phyloP scores from a whole-genome alignment of 1,139 yeast species.

The Diutina ranongensis region DNA sequence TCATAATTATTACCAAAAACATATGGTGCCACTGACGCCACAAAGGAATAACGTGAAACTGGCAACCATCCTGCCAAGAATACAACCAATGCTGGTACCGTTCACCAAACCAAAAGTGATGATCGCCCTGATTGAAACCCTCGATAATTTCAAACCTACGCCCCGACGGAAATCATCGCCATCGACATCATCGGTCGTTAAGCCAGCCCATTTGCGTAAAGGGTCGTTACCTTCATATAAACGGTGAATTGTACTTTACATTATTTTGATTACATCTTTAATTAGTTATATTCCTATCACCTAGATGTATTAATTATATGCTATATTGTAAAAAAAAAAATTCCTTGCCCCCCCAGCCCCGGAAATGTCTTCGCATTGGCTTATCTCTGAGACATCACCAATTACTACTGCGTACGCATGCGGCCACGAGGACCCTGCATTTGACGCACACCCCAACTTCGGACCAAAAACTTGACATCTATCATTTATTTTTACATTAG shows the following conservation, averaged over 20 bases:
- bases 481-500: no score
- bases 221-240: not conserved
- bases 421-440: not conserved
- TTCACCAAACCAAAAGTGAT: not conserved
- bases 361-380: not conserved
- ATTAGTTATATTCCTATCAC: no score
- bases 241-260: no score
- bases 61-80: not conserved
- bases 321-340: no score
- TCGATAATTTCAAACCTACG: not conserved
- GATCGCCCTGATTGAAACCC: conserved; percentile 1
- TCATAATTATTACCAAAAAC: not conserved
- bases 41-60: no score
- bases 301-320: no score
- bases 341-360: not conserved
- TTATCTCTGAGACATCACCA: not conserved
- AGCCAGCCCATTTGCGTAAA: not conserved
- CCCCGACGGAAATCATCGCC: not conserved
- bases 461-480: no score
- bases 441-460: not conserved
- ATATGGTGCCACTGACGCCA: not conserved
- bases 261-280: no score
- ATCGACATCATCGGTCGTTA: not conserved
- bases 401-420: not conserved
- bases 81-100: not conserved